Evolutionary conservation across 371 early-diverging fungal species (phyloP).

Genomic region (Blakeslea trispora): DNA sequence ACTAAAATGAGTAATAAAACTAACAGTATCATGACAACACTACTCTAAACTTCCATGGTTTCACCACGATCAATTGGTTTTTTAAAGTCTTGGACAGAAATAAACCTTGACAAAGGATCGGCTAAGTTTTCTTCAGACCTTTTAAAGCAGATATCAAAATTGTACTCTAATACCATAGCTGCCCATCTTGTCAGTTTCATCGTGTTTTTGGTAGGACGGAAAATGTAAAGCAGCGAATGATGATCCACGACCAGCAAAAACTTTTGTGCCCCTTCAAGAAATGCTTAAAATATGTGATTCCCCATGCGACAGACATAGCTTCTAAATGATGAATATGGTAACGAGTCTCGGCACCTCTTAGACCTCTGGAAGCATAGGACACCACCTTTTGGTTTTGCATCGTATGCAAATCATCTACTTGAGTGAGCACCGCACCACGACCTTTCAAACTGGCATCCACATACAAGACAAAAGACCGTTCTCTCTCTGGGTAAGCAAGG

Average conservation of each 20-base stretch:
- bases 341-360: conserved; percentile 11
- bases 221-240: neutral
- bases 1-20: no score
- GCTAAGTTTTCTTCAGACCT: neutral
- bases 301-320: conserved; percentile 36
- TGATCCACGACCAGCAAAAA: neutral
- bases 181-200: neutral
- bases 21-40: no score
- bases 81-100: neutral
- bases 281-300: conserved; percentile 29
- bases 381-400: conserved; percentile 22
- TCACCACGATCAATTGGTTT: no score
- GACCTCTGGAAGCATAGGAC: conserved; percentile 21
- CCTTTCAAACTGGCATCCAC: conserved; percentile 38
- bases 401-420: conserved; percentile 26
- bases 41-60: no score
- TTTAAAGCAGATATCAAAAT: neutral
- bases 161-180: neutral
- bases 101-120: neutral
- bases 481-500: conserved; percentile 26
- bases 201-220: neutral
- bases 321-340: conserved; percentile 10
- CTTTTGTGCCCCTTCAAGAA: neutral
- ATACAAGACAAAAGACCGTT: conserved; percentile 29
- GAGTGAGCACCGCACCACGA: conserved; percentile 37